Percentiles rank a stretch among this genome's conserved stretches.
Evolutionary conservation across 2,329 filamentous ascomycete genomes (phyloP).

Genomic region (Trichophyton simii): DNA sequence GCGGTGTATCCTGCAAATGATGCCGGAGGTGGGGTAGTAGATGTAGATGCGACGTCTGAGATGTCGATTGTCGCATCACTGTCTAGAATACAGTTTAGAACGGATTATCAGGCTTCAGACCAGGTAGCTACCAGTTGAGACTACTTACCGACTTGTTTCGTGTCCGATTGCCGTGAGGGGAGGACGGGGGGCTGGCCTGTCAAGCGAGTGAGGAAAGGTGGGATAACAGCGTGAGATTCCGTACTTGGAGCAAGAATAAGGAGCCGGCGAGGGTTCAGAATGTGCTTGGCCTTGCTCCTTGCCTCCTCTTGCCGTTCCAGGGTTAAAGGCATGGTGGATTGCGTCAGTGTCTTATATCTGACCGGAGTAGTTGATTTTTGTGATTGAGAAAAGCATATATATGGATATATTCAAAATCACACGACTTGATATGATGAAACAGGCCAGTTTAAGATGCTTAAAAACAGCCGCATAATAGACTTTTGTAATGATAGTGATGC

Average conservation of each 20-base stretch:
- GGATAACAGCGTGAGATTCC: constrained; percentile 26
- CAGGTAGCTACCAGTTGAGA: not conserved
- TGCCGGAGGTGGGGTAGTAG: constrained; percentile 14
- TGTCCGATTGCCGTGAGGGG: constrained; percentile 13
- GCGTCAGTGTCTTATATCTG: not conserved
- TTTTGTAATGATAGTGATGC: not conserved
- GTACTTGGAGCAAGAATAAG: constrained; percentile 29
- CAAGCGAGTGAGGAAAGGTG: constrained; percentile 25
- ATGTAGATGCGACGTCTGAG: not conserved
- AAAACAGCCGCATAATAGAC: not conserved
- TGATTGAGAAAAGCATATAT: not conserved
- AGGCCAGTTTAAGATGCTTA: not conserved
- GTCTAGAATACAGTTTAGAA: not conserved
- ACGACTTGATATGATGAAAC: not conserved
- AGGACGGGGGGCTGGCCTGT: constrained; percentile 22
- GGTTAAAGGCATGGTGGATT: not conserved
- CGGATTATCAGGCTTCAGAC: not conserved
- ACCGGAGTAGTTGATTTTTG: not conserved
- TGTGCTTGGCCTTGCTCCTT: constrained; percentile 9
- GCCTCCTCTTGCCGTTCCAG: not conserved
- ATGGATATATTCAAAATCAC: no score
- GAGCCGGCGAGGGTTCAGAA: constrained; percentile 31
- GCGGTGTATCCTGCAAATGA: constrained; percentile 37
- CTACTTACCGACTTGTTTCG: not conserved
- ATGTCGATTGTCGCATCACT: not conserved